Base-by-base conservation (phyloP, 495 filamentous ascomycete genomes). In the Astrocystis sublimbata region DNA sequence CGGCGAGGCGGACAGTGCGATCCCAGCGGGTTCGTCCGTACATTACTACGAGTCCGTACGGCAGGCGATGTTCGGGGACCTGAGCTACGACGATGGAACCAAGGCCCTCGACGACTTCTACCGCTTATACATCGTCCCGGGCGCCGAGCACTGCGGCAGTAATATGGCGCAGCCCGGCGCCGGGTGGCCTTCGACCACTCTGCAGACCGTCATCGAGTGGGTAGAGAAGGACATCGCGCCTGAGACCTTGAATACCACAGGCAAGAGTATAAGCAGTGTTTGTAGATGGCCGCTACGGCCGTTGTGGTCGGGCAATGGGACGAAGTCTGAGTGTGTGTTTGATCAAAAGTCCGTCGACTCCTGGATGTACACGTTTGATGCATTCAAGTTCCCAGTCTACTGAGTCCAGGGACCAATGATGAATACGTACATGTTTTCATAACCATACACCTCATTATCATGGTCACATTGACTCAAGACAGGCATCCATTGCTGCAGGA, bases 41-140 rank as follows among this genome's bases (percentile, higher is more conserved):
- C 75, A 75, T 24, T 85, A 80, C 58, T 75, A 75, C 57, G 80
- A 85, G 36, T 74, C 80, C 3, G 83, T 85, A 13, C 73, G 79
- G 12, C 67, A 62, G 7, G 67, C 75, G 50, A 86, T 84, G 82
- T 83, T 81, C 63, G 76, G 77, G 0, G 53, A 65, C 13, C 58
- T 77, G 2, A 60, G 62, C 10, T 77, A 68, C 61, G 75, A 67
- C 9, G 64, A 57, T 9, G 71, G 76, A 46, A 68, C 65, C 38
- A 54, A 68, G 12, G 72, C 73, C 28, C 60, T 85, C 52, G 67
- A 74, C 24, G 81, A 81, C 12, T 86, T 76, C 71, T 81, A 85
- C 66, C 76, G 73, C n/a, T 63, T 85, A 21, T 85, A 75, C 67
- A 61, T 84, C 1, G 69, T 85, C 8, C 80, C 83, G 2, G 81